phyloP scores from a whole-genome alignment of 2,329 filamentous ascomycete genomes.

The Harringtonia aguacate region DNA sequence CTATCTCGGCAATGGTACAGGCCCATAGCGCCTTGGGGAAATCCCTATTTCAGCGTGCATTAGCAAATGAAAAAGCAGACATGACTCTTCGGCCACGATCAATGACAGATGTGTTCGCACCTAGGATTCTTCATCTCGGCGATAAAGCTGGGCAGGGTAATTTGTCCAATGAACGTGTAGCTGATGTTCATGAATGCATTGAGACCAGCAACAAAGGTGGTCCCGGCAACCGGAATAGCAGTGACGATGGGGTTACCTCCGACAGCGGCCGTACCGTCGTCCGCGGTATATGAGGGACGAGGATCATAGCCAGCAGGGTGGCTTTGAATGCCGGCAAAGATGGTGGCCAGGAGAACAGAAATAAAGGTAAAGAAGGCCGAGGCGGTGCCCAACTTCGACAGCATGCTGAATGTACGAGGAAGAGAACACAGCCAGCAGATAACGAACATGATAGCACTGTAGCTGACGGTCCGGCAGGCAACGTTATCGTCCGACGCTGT shows the following conservation, averaged over 20 bases:
- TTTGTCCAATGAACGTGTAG: conserved; percentile 94
- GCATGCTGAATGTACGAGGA: conserved; percentile 71
- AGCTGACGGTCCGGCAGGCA: conserved; percentile 65
- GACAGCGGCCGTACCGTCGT: conserved; percentile 17
- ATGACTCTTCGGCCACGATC: neutral
- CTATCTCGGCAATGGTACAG: conserved; percentile 78
- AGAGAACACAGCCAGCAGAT: conserved; percentile 72
- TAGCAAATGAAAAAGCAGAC: neutral
- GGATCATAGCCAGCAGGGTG: conserved; percentile 60
- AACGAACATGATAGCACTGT: conserved; percentile 62
- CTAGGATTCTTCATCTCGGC: conserved; percentile 72
- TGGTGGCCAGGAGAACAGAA: conserved; percentile 72
- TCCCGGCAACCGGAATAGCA: conserved; percentile 55
- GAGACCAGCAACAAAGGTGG: conserved; percentile 72
- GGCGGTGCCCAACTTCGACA: conserved; percentile 67
- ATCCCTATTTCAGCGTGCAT: conserved; percentile 43
- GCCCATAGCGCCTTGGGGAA: conserved; percentile 91
- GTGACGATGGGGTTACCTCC: conserved; percentile 57
- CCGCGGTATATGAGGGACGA: conserved; percentile 24
- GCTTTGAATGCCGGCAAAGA: conserved; percentile 67
- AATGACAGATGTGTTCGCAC: conserved; percentile 12
- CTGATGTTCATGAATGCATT: conserved; percentile 90
- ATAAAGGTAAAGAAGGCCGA: conserved; percentile 86
- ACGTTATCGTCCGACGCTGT: conserved; percentile 53
- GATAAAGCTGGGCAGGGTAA: conserved; percentile 88